These are phyloP conservation scores for Rosa hybrid DNA, from an alignment of 331 rosid species.

Conservation along the genomic window DNA sequence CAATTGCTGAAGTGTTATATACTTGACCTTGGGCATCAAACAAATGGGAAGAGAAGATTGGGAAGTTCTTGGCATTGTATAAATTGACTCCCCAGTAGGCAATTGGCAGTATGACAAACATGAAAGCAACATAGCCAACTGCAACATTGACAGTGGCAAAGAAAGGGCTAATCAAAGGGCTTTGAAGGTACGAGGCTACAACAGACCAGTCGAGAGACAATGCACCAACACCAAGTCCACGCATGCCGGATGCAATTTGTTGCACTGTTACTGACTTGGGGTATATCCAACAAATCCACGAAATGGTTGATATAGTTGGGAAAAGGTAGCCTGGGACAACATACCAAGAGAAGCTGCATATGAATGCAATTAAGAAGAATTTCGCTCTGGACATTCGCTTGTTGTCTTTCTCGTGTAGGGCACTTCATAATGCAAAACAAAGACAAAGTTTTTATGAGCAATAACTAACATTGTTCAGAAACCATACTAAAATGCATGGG, in stretches of 20 bases:
- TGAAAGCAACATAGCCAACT: conserved; percentile 22
- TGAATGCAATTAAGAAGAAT: conserved; percentile 32
- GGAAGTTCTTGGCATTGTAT: conserved; percentile 34
- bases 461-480: background rate
- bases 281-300: conserved; percentile 35
- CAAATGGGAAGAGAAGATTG: conserved; percentile 39
- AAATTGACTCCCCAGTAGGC: conserved; percentile 35
- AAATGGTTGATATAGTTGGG: conserved; percentile 35
- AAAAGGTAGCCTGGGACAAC: conserved; percentile 32
- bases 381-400: conserved; percentile 35
- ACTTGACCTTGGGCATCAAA: conserved; percentile 28
- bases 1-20: conserved; percentile 31
- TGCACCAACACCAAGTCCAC: conserved; percentile 36
- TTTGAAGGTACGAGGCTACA: conserved; percentile 33
- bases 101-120: conserved; percentile 26
- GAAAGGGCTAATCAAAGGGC: conserved; percentile 39
- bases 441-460: background rate
- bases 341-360: conserved; percentile 40
- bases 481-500: background rate
- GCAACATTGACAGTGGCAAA: conserved; percentile 36
- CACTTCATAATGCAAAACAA: conserved; percentile 18
- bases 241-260: conserved; percentile 38
- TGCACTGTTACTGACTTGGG: conserved; percentile 31
- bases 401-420: conserved; percentile 38
- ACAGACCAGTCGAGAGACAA: conserved; percentile 41